Evolutionary conservation across 192 early-diverging fungal genomes (phyloP).

Genomic region (Glomus cerebriforme): DNA sequence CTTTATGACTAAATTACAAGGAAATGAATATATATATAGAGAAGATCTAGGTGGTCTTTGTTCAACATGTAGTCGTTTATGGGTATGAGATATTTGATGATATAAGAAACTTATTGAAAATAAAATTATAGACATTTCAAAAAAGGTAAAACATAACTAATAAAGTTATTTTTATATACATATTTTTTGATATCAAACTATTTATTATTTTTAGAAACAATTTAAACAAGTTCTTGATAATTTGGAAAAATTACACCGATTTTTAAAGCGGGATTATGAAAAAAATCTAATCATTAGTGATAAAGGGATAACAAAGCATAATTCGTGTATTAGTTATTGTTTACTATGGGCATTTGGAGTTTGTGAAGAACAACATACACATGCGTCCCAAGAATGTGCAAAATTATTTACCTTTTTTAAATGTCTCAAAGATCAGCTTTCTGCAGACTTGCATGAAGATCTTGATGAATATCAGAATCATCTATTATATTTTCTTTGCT

Average conservation of each 20-base stretch:
- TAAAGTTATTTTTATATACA: background rate
- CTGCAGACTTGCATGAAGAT: background rate
- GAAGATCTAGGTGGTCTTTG: background rate
- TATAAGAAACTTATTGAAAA: background rate
- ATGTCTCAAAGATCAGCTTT: background rate
- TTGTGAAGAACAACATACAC: background rate
- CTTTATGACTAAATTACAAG: slow-evolving; percentile 1
- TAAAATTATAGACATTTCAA: background rate
- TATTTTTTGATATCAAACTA: background rate
- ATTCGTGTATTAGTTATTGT: background rate
- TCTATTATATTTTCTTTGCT: background rate
- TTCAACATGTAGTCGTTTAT: background rate
- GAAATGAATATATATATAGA: background rate
- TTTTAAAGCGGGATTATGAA: background rate
- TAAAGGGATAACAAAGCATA: background rate
- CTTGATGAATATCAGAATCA: background rate
- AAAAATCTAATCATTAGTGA: background rate
- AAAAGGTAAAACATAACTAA: background rate
- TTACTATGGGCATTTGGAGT: background rate
- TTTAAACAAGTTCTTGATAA: background rate
- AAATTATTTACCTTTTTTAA: background rate
- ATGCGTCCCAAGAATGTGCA: background rate
- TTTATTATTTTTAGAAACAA: background rate
- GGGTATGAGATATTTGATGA: slow-evolving; percentile 7
- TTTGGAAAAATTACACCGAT: background rate